These are phyloP conservation scores for Xylaria palmicola DNA, from an alignment of 495 filamentous ascomycete genomes.

Conservation along the genomic window DNA sequence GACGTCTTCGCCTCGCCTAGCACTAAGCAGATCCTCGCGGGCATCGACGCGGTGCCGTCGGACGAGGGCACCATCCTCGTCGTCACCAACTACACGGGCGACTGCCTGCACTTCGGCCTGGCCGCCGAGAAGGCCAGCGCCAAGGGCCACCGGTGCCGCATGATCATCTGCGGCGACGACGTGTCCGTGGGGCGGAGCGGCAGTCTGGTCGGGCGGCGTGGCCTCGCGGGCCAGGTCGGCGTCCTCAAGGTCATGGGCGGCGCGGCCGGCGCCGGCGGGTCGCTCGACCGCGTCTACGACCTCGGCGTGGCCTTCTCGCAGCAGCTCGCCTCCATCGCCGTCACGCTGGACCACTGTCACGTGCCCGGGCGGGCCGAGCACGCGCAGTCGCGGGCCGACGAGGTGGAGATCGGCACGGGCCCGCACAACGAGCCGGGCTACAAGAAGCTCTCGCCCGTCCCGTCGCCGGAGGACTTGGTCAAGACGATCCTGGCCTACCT, in stretches of 20 bases:
- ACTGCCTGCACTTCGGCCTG: conserved; percentile 64
- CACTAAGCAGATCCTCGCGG: conserved; percentile 62
- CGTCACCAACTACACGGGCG: conserved; percentile 66
- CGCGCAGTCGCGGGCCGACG: conserved; percentile 45
- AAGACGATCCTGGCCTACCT: conserved; percentile 53
- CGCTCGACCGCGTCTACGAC: conserved; percentile 55
- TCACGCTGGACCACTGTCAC: conserved; percentile 63
- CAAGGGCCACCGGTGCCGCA: conserved; percentile 51
- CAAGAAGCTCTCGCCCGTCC: conserved; percentile 54
- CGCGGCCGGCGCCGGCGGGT: conserved; percentile 47
- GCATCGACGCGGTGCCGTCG: conserved; percentile 54
- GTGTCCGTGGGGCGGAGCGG: conserved; percentile 59
- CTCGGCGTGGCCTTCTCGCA: conserved; percentile 53
- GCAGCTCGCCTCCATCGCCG: conserved; percentile 59
- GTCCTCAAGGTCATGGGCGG: conserved; percentile 49
- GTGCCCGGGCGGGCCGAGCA: conserved; percentile 60
- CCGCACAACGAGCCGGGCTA: conserved; percentile 64
- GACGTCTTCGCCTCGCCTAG: conserved; percentile 63
- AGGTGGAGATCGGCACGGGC: conserved; percentile 58
- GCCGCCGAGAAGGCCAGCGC: conserved; percentile 61
- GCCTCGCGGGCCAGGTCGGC: conserved; percentile 55
- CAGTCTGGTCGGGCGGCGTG: conserved; percentile 56
- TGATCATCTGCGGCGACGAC: conserved; percentile 61
- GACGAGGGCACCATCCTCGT: conserved; percentile 60
- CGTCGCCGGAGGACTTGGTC: conserved; percentile 53